Conservation (phyloP, 2,329 filamentous ascomycete species). For the Colletotrichum tanaceti region DNA sequence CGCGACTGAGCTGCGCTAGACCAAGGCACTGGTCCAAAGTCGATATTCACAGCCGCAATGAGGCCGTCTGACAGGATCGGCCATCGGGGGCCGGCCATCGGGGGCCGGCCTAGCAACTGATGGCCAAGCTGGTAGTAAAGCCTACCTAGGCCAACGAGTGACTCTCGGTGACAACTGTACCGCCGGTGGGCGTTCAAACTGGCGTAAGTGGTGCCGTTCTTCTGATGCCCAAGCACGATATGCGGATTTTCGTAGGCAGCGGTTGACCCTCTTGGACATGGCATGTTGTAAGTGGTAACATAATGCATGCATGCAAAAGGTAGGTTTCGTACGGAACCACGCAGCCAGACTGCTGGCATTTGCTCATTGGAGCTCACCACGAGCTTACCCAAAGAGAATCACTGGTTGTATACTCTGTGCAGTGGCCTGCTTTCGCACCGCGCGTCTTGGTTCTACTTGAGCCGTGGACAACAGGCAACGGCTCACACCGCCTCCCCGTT, state of each 20-base stretch:
- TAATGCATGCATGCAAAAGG: background rate
- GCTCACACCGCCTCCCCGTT: constrained; percentile 9
- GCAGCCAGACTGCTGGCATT: constrained; percentile 16
- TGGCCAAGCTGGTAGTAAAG: background rate
- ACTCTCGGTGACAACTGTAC: background rate
- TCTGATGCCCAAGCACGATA: background rate
- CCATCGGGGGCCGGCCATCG: background rate
- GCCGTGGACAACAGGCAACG: constrained; percentile 12
- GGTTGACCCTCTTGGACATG: background rate
- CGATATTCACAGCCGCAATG: constrained; percentile 29
- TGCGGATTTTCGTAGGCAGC: background rate
- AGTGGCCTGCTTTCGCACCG: constrained; percentile 13
- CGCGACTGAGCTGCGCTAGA: constrained; percentile 7
- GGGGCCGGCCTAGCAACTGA: constrained; percentile 2
- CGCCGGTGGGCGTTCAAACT: background rate
- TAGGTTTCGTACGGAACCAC: constrained; percentile 16
- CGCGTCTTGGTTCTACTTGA: constrained; percentile 11
- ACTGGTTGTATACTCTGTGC: background rate
- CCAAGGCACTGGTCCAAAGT: constrained; percentile 1
- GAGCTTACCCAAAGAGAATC: constrained; percentile 13
- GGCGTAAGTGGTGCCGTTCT: background rate
- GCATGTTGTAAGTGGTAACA: constrained; percentile 18
- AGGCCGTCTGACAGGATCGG: constrained; percentile 20
- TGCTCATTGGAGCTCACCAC: constrained; percentile 13
- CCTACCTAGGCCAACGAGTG: background rate